Base-by-base conservation (phyloP, 805 yeast genomes). In the Myxozyma sirexii region DNA sequence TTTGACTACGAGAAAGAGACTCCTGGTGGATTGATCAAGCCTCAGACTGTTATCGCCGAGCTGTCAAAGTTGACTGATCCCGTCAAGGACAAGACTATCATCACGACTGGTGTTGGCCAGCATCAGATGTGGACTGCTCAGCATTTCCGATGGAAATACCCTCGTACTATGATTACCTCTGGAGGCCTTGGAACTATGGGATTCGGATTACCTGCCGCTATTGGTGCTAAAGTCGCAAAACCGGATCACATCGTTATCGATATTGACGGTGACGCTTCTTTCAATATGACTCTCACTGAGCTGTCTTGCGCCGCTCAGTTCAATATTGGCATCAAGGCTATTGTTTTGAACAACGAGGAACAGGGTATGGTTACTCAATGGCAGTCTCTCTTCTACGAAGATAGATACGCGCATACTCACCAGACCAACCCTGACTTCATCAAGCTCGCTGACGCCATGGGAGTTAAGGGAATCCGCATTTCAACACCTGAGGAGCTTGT, bases 71-170 rank as follows among this genome's bases (percentile, higher is more conserved):
- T 91, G 68, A 85, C 91, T 33, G 82, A 78, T 56, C 80, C 82
- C 57, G 80, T 79, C 65, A 74, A 75, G 69, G 88, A 84, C 71
- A 92, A 88, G 68, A 91, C 90, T 60, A 84, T 92, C 69, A 87
- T 93, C 69, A 88, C 98, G 55, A 94, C 99, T 38, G 99, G 99
- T 81, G 98, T 94, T 54, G 99, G 99, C 62, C 99, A 94, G 81
- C 99, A 93, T 82, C 99, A 93, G 80, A 93, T 93, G 99, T 93
- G 99, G 99, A 96, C 98, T 39, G 98, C 98, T 29, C 99, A 94
- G 79, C 92, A 91, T 76, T 92, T 88, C 84, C 84, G 91, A 54
- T 93, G 97, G 97, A 87, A 85, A 63, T 78, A 82, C 64, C 99
- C 99, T 70, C 85, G 98, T 76, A 82, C 96, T 52, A 87, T 94